These are phyloP conservation scores for Helianthus annuus DNA, from an alignment of 129 eudicot species.

Conservation along the genomic window DNA sequence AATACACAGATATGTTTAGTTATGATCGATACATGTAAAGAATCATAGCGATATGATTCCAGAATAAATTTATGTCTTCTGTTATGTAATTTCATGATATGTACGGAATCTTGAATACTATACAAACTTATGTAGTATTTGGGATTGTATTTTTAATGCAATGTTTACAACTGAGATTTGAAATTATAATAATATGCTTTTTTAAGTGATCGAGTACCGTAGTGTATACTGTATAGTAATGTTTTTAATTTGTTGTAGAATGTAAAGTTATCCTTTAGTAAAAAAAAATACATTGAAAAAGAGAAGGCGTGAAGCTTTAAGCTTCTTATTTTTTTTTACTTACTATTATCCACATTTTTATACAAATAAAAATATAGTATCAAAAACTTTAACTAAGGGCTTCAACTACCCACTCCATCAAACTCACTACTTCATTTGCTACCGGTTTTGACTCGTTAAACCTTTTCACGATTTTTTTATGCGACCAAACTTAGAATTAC, in stretches of 20 bases:
- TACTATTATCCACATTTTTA: too few relatives aligned
- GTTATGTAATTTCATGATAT: not conserved
- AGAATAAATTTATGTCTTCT: slow-evolving; percentile 15
- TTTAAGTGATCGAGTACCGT: not conserved
- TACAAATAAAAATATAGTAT: not conserved
- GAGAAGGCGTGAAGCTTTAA: not conserved
- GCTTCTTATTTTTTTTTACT: not conserved
- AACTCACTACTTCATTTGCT: too few relatives aligned
- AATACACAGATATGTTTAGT: not conserved
- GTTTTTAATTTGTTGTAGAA: not conserved
- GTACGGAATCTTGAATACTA: not conserved
- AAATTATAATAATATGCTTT: not conserved
- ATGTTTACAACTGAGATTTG: not conserved
- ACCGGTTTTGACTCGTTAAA: too few relatives aligned
- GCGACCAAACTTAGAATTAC: too few relatives aligned
- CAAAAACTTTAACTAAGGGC: not conserved
- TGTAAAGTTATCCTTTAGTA: not conserved
- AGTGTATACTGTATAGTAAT: not conserved
- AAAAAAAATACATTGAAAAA: not conserved
- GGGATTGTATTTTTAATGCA: too few relatives aligned
- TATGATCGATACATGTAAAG: slow-evolving; percentile 11
- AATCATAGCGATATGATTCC: slow-evolving; percentile 21
- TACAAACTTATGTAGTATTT: not conserved
- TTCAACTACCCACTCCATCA: not conserved
- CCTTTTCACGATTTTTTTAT: too few relatives aligned